Percentiles rank a stretch among this genome's conserved stretches.
Evolutionary conservation across 768 basidiomycete genomes (phyloP).

Genomic region (Amanita rubescens): DNA sequence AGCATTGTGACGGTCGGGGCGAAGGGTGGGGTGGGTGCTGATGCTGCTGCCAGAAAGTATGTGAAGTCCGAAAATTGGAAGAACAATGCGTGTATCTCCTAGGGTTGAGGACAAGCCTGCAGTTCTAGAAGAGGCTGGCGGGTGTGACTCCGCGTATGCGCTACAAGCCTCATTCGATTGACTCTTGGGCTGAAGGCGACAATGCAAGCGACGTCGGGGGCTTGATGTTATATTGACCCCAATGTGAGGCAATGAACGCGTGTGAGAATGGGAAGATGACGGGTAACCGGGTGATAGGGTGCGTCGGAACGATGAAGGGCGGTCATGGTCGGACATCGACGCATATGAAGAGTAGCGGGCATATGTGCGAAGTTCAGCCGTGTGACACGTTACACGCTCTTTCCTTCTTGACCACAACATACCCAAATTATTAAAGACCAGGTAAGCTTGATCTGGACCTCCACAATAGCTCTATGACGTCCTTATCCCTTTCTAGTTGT

Average conservation of each 20-base stretch:
- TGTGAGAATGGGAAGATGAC: conserved; percentile 1
- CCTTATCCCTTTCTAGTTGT: no score
- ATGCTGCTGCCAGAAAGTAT: conserved; percentile 16
- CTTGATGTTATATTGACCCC: not conserved
- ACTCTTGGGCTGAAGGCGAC: not conserved
- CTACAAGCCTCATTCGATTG: not conserved
- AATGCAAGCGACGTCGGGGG: not conserved
- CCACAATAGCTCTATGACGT: no score
- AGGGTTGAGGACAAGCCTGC: not conserved
- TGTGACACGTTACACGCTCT: no score
- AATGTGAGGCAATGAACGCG: not conserved
- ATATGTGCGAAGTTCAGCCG: no score
- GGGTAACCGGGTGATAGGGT: not conserved
- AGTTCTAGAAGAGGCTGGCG: no score
- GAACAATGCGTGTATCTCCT: not conserved
- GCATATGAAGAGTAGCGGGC: conserved; percentile 3
- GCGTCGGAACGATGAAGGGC: conserved; percentile 1
- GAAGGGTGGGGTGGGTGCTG: conserved; percentile 5
- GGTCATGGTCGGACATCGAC: not conserved
- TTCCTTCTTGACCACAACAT: no score
- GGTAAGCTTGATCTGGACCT: no score
- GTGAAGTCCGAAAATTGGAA: conserved; percentile 5
- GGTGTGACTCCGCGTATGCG: not conserved
- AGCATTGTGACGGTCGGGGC: not conserved
- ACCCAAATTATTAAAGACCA: no score